Conservation (phyloP, 2,329 filamentous ascomycete genomes). For the Pseudocercospora cruenta region DNA sequence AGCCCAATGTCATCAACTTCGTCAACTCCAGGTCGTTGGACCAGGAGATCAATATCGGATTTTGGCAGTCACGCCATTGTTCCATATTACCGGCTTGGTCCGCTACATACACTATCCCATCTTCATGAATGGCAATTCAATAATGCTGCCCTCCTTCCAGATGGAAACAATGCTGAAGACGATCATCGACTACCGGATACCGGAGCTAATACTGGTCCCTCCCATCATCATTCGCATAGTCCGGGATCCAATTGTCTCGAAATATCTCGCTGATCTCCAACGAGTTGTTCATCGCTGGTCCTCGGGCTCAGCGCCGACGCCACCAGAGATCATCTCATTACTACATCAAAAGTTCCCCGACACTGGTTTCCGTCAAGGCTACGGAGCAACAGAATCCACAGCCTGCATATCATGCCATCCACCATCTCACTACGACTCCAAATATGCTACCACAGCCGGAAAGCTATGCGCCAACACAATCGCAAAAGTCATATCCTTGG, state of each 20-base stretch:
- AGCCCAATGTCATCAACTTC: conserved; percentile 63
- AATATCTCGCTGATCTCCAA: conserved; percentile 57
- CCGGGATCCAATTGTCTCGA: conserved; percentile 56
- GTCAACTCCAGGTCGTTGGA: conserved; percentile 50
- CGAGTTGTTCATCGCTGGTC: conserved; percentile 56
- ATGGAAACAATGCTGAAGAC: conserved; percentile 59
- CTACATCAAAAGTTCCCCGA: conserved; percentile 60
- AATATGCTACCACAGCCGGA: conserved; percentile 60
- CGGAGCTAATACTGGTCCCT: conserved; percentile 61
- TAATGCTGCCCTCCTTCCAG: conserved; percentile 66
- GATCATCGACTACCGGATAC: conserved; percentile 55
- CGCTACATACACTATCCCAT: conserved; percentile 65
- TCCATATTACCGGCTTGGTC: conserved; percentile 65
- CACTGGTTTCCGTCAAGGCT: conserved; percentile 67
- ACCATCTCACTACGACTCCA: conserved; percentile 58
- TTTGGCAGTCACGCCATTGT: conserved; percentile 61
- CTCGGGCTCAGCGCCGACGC: conserved; percentile 63
- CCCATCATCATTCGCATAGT: conserved; percentile 64
- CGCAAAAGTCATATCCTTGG: conserved; percentile 61
- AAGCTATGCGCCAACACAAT: conserved; percentile 61
- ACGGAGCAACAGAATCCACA: conserved; percentile 71
- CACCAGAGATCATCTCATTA: conserved; percentile 59
- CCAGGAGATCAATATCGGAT: conserved; percentile 51
- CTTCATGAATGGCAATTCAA: conserved; percentile 63
- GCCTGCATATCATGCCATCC: conserved; percentile 66